Base-by-base conservation (phyloP, 768 basidiomycete genomes). In the Rossbeevera mucosa region DNA sequence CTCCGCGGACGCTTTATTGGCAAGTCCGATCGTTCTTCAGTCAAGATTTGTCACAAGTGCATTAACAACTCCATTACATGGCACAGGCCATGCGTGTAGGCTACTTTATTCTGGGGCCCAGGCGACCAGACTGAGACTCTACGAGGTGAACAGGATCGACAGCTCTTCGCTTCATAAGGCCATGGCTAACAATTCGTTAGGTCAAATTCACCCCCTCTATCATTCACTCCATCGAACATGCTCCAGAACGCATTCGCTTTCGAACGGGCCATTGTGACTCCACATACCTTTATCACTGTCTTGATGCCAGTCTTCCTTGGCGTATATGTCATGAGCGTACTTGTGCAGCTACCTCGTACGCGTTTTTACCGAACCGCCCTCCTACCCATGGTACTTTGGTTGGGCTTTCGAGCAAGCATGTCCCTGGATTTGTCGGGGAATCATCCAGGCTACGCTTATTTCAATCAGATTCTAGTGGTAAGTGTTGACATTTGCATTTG, bases 61-160 rank as follows among this genome's bases (percentile, higher is more conserved):
- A 62, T 99, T 94, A 14, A 96, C 86, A 43, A 99, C 77, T 5
- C 96, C 96, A 59, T 88, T 87, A 71, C 97, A 98, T n/a, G 91
- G 85, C 55, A 80, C 80, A 20, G 94, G 91, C 18, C 91, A n/a
- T n/a, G n/a, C n/a, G n/a, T n/a, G n/a, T n/a, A n/a, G n/a, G n/a
- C n/a, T n/a, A n/a, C n/a, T n/a, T n/a, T n/a, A n/a, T n/a, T n/a
- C n/a, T n/a, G n/a, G n/a, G n/a, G n/a, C n/a, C n/a, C n/a, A n/a
- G n/a, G n/a, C n/a, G n/a, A n/a, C n/a, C n/a, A n/a, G n/a, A n/a
- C n/a, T n/a, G n/a, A n/a, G n/a, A n/a, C n/a, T n/a, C n/a, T n/a
- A n/a, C n/a, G n/a, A n/a, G n/a, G n/a, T n/a, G n/a, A n/a, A n/a
- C n/a, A n/a, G n/a, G n/a, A n/a, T n/a, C n/a, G n/a, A n/a, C n/a